Conservation (phyloP, 2,329 filamentous ascomycete species). For the Chalara sp. region DNA sequence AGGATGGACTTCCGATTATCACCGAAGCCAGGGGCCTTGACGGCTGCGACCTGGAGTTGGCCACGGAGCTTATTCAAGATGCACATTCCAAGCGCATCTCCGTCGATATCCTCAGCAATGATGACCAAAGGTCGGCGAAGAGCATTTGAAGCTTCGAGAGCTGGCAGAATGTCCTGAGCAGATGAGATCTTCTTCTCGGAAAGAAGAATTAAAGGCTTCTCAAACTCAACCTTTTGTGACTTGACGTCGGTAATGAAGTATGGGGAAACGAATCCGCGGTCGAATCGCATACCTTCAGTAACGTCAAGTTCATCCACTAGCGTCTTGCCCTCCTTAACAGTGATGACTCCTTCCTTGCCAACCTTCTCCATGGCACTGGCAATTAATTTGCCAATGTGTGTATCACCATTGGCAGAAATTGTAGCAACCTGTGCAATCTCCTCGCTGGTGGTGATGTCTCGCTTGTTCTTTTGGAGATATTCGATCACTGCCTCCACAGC, state of each 20-base stretch:
- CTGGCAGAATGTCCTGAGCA: slow-evolving; percentile 97
- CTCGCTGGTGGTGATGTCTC: slow-evolving; percentile 93
- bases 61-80: slow-evolving; percentile 99
- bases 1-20: slow-evolving; percentile 99
- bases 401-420: slow-evolving; percentile 95
- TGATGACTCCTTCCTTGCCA: slow-evolving; percentile 99
- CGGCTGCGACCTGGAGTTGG: slow-evolving; percentile 94
- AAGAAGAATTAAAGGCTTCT: slow-evolving; percentile 97
- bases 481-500: slow-evolving; percentile 92
- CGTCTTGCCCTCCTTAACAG: slow-evolving; percentile 99
- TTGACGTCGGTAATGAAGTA: slow-evolving; percentile 99
- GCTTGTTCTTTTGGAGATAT: slow-evolving; percentile 92
- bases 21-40: slow-evolving; percentile 98
- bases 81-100: slow-evolving; percentile 96
- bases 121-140: slow-evolving; percentile 93
- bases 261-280: slow-evolving; percentile 95
- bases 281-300: slow-evolving; percentile 99
- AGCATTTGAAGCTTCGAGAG: slow-evolving; percentile 94
- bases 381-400: slow-evolving; percentile 90
- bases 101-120: slow-evolving; percentile 98
- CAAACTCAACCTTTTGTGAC: slow-evolving; percentile 97
- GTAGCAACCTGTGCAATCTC: slow-evolving; percentile 98
- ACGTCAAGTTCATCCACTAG: slow-evolving; percentile 96
- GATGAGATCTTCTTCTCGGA: slow-evolving; percentile 99
- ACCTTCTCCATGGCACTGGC: slow-evolving; percentile 99